Evolutionary conservation across 768 basidiomycete species (phyloP).

Genomic region (Gautieria morchelliformis): DNA sequence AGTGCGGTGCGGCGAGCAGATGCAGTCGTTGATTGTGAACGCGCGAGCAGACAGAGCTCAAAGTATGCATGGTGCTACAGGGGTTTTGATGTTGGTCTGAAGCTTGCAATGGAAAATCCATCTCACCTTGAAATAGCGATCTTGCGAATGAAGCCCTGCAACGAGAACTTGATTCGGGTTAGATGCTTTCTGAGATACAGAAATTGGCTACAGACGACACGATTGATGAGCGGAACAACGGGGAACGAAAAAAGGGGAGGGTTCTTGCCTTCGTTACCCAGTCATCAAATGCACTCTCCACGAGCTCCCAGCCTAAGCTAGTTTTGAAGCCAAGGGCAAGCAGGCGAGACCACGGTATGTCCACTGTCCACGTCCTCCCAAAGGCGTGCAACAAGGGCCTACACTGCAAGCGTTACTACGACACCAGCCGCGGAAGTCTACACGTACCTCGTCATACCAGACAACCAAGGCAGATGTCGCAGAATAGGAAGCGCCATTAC

Average conservation of each 20-base stretch:
- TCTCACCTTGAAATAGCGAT: conserved; percentile 27
- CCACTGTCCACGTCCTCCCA: not conserved
- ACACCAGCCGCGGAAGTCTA: not conserved
- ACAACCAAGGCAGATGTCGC: conserved; percentile 2
- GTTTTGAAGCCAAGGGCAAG: conserved; percentile 47
- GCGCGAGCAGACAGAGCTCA: conserved; percentile 46
- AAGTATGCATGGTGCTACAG: conserved; percentile 48
- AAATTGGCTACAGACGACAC: conserved; percentile 31
- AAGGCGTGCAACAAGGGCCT: not conserved
- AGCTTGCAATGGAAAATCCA: not conserved
- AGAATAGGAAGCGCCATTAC: not conserved
- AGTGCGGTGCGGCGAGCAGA: conserved; percentile 40
- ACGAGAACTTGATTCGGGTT: conserved; percentile 50
- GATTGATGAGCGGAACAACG: not conserved
- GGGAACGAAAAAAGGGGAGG: not conserved
- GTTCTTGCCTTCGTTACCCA: conserved; percentile 45
- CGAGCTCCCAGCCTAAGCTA: conserved; percentile 51
- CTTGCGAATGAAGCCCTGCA: conserved; percentile 51
- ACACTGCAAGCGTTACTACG: not conserved
- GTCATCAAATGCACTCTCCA: conserved; percentile 50
- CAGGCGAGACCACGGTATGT: conserved; percentile 31
- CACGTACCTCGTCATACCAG: not conserved
- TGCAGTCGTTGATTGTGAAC: conserved; percentile 31
- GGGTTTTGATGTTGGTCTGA: conserved; percentile 17
- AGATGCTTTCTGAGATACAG: conserved; percentile 33